phyloP scores from a whole-genome alignment of 2,329 filamentous ascomycete species.

The Exophiala xenobiotica region DNA sequence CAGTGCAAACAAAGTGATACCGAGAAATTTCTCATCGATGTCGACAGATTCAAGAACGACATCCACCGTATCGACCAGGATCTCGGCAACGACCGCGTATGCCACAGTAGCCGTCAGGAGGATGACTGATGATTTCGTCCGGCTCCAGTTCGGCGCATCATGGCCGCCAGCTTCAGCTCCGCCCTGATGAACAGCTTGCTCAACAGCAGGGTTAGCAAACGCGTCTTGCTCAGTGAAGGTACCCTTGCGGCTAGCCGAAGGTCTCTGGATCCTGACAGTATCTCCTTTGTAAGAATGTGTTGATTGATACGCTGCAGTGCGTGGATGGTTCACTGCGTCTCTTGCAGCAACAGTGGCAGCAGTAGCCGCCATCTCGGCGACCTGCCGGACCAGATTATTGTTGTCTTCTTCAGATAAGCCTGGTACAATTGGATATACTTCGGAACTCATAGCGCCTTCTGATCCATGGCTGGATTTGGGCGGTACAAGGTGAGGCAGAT shows the following conservation, averaged over 20 bases:
- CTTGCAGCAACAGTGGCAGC: conserved; percentile 83
- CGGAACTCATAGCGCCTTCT: conserved; percentile 44
- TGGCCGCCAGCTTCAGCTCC: conserved; percentile 56
- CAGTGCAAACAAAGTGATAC: conserved; percentile 92
- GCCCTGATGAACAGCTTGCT: conserved; percentile 30
- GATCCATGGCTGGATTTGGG: conserved; percentile 58
- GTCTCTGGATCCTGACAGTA: conserved; percentile 31
- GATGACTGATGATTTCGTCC: conserved; percentile 84
- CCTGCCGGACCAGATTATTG: conserved; percentile 74
- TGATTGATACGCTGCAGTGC: conserved; percentile 49
- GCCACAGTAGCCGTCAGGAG: conserved; percentile 83
- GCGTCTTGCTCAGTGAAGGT: conserved; percentile 37
- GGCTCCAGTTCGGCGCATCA: conserved; percentile 98
- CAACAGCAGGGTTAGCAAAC: conserved; percentile 51
- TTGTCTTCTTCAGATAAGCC: conserved; percentile 82
- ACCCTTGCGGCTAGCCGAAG: conserved; percentile 35
- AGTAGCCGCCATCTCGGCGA: conserved; percentile 90
- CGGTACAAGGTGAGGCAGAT: conserved; percentile 68
- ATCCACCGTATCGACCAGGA: conserved; percentile 94
- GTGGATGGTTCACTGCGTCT: conserved; percentile 62
- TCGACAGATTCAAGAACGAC: conserved; percentile 87
- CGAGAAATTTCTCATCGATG: conserved; percentile 95
- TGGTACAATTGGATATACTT: conserved; percentile 46
- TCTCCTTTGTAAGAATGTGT: conserved; percentile 36
- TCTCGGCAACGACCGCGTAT: conserved; percentile 96